Conservation (phyloP, 306 rosid species). For the Vigna trinervia region DNA sequence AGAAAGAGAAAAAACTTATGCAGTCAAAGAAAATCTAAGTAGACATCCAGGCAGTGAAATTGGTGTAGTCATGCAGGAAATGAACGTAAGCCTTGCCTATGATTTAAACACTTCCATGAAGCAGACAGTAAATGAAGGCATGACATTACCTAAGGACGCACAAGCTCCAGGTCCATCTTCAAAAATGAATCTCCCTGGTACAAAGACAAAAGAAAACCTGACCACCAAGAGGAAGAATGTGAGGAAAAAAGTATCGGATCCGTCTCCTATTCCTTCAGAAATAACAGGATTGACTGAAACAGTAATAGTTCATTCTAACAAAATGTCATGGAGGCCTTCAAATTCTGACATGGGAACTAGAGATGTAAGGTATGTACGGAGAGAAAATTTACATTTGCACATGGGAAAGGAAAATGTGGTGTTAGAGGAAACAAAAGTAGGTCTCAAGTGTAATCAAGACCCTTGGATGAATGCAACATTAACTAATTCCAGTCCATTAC, state of each 20-base stretch:
- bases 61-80: too few relatives aligned
- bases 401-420: not conserved
- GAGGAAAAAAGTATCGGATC: slow-evolving; percentile 52
- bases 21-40: slow-evolving; percentile 29
- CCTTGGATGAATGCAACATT: slow-evolving; percentile 39
- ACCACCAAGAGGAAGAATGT: slow-evolving; percentile 52
- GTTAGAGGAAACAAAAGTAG: slow-evolving; percentile 20
- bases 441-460: slow-evolving; percentile 37
- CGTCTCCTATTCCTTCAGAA: slow-evolving; percentile 43
- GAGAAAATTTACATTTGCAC: slow-evolving; percentile 33
- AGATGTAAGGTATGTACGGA: slow-evolving; percentile 47
- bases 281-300: slow-evolving; percentile 44
- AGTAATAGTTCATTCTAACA: slow-evolving; percentile 39
- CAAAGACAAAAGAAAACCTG: slow-evolving; percentile 36
- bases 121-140: slow-evolving; percentile 37
- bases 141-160: slow-evolving; percentile 37
- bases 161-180: slow-evolving; percentile 37
- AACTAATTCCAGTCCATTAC: slow-evolving; percentile 39
- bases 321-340: slow-evolving; percentile 57
- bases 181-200: slow-evolving; percentile 33
- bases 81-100: too few relatives aligned
- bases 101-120: slow-evolving; percentile 30
- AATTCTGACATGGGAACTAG: slow-evolving; percentile 48
- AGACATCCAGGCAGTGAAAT: slow-evolving; percentile 35
- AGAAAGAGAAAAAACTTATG: slow-evolving; percentile 43